Percentiles rank a stretch among this genome's conserved stretches.
These are phyloP conservation scores for Annulohypoxylon truncatum DNA, from an alignment of 2,329 filamentous ascomycete genomes.

Conservation along the genomic window DNA sequence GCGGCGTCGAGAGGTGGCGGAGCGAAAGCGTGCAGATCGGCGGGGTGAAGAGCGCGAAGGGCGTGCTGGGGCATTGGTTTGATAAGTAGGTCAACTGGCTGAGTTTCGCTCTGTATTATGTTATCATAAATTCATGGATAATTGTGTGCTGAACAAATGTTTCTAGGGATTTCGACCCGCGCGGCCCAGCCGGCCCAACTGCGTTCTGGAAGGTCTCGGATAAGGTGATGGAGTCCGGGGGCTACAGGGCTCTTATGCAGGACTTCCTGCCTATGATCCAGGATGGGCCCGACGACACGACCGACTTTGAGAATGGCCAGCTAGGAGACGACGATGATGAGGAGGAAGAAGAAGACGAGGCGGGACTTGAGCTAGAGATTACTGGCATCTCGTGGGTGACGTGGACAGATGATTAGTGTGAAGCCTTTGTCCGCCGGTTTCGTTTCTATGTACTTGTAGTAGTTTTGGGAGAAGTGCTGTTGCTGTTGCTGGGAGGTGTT, in stretches of 20 bases:
- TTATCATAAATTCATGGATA: not conserved
- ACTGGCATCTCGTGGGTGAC: conserved; percentile 32
- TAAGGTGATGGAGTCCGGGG: conserved; percentile 47
- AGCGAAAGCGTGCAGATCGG: conserved; percentile 82
- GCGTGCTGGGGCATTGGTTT: conserved; percentile 82
- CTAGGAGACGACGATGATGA: conserved; percentile 22
- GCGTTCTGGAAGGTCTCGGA: conserved; percentile 82
- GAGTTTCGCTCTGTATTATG: not conserved
- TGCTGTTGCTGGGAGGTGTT: not conserved
- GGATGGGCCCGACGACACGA: conserved; percentile 33
- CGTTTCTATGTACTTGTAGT: not conserved
- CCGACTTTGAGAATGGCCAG: conserved; percentile 40
- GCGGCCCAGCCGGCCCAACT: conserved; percentile 79
- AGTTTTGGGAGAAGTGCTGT: not conserved
- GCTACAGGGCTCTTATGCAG: conserved; percentile 47
- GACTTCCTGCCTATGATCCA: conserved; percentile 43
- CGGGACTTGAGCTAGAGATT: conserved; percentile 42
- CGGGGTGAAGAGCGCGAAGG: conserved; percentile 71
- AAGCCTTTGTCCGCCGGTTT: not conserved
- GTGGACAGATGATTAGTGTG: conserved; percentile 39
- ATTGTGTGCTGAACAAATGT: conserved; percentile 4
- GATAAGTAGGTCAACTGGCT: conserved; percentile 65
- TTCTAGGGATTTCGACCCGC: conserved; percentile 69
- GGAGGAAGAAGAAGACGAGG: conserved; percentile 46
- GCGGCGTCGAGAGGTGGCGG: conserved; percentile 77